phyloP scores from a whole-genome alignment of 345 rosid species.

The Excoecaria cochinchinensis region DNA sequence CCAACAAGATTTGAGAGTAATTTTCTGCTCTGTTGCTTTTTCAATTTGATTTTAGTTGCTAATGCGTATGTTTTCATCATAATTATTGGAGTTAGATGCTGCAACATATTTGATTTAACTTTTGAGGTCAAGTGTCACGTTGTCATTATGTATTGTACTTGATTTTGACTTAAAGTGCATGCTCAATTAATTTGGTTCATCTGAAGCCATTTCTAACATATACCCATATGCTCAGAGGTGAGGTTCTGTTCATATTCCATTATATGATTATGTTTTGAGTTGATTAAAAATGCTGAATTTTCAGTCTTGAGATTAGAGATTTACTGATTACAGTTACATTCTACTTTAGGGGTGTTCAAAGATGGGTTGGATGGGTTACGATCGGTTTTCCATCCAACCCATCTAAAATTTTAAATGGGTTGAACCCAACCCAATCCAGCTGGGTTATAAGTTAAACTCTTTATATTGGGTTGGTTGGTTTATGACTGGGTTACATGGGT shows the following conservation, averaged over 20 bases:
- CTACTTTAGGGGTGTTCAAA: too few relatives aligned
- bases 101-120: background rate
- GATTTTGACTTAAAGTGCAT: background rate
- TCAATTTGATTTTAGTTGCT: background rate
- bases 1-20: constrained; percentile 44
- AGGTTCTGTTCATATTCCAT: background rate
- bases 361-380: too few relatives aligned
- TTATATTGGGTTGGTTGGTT: too few relatives aligned
- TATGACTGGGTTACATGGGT: too few relatives aligned
- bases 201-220: background rate
- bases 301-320: background rate
- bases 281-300: background rate
- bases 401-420: too few relatives aligned
- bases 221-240: background rate
- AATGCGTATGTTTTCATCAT: background rate
- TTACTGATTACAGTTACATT: background rate
- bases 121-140: background rate
- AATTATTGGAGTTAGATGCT: constrained; percentile 4
- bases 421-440: too few relatives aligned
- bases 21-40: constrained; percentile 19
- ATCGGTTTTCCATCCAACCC: too few relatives aligned
- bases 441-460: too few relatives aligned
- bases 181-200: background rate
- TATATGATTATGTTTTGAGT: background rate
- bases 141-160: constrained; percentile 2